Base-by-base conservation (phyloP, 352 stramenopile species). In the Pythium monospermum region DNA sequence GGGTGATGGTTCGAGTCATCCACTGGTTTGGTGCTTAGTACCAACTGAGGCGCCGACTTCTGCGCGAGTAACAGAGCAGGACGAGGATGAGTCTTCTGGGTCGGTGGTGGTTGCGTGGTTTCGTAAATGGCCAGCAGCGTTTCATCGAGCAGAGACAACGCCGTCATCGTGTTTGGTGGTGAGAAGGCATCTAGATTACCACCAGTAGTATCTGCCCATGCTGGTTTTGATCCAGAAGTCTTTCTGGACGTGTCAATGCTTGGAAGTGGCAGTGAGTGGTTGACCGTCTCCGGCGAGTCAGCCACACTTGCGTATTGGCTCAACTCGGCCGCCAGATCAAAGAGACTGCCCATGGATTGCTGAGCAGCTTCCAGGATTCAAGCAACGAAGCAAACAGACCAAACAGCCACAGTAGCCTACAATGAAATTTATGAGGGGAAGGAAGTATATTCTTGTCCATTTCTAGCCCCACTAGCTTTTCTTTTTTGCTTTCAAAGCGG, bases 301-400 rank as follows among this genome's bases (percentile, higher is more conserved):
- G 22, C 0, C 30, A 27, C 18, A 11, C 28, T 16, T 16, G 26
- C 40, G 45, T 76, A 83, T 22, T 83, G 68, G n/a, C 49, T 73
- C 52, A 85, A 53, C 6, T 55, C 68, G 6, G 69, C 71, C 25
- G 74, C 71, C n/a, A 82, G 47, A 42, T 86, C 75, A 36, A 86
- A 86, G 21, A 86, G 61, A 66, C 72, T 86, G 43, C 58, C 26
- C 71, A 82, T 82, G n/a, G n/a, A n/a, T n/a, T n/a, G n/a, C n/a
- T n/a, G n/a, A n/a, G n/a, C n/a, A n/a, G n/a, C n/a, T n/a, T n/a
- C n/a, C n/a, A n/a, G n/a, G n/a, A n/a, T n/a, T n/a, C n/a, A n/a
- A n/a, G n/a, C n/a, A n/a, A n/a, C n/a, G n/a, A n/a, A n/a, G n/a
- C n/a, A n/a, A n/a, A n/a, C n/a, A n/a, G n/a, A n/a, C n/a, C n/a